Conservation (phyloP, 805 yeast genomes). For the Yarrowia sp. region DNA sequence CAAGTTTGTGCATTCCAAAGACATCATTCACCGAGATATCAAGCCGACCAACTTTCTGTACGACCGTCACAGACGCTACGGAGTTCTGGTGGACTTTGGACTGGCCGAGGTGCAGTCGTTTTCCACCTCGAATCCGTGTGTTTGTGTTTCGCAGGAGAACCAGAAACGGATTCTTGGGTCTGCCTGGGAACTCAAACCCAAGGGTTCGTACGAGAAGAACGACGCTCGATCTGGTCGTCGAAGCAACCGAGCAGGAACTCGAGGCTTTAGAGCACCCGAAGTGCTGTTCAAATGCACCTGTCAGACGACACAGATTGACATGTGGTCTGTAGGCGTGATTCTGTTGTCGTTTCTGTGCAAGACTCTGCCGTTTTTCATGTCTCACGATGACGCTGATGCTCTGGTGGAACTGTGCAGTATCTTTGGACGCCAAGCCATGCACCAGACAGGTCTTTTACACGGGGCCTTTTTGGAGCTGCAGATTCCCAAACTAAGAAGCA, state of each 20-base stretch:
- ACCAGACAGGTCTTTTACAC: slow-evolving; percentile 75
- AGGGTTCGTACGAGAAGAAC: slow-evolving; percentile 75
- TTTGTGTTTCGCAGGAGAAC: slow-evolving; percentile 26
- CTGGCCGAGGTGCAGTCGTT: slow-evolving; percentile 63
- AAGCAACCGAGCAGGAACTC: slow-evolving; percentile 95
- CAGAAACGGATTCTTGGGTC: slow-evolving; percentile 24
- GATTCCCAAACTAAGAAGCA: slow-evolving; percentile 49
- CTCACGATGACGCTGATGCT: slow-evolving; percentile 91
- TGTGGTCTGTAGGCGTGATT: slow-evolving; percentile 92
- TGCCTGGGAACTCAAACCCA: slow-evolving; percentile 32
- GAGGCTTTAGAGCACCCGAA: slow-evolving; percentile 94
- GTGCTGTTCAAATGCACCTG: slow-evolving; percentile 81
- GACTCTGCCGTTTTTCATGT: slow-evolving; percentile 89
- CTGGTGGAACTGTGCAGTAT: slow-evolving; percentile 75
- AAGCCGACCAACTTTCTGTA: slow-evolving; percentile 79
- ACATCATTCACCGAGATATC: slow-evolving; percentile 87
- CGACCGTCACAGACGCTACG: slow-evolving; percentile 61
- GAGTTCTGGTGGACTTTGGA: slow-evolving; percentile 90
- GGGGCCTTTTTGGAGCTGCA: slow-evolving; percentile 81
- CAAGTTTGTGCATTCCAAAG: slow-evolving; percentile 66
- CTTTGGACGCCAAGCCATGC: slow-evolving; percentile 72
- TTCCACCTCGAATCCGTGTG: slow-evolving; percentile 26
- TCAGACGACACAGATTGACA: slow-evolving; percentile 76
- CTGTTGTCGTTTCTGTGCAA: slow-evolving; percentile 71
- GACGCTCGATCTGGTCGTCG: slow-evolving; percentile 86